A percentile compares a stretch with the other conserved stretches of the same genome.
Evolutionary conservation across 768 basidiomycete genomes (phyloP).

Genomic region (Kwoniella sp.): DNA sequence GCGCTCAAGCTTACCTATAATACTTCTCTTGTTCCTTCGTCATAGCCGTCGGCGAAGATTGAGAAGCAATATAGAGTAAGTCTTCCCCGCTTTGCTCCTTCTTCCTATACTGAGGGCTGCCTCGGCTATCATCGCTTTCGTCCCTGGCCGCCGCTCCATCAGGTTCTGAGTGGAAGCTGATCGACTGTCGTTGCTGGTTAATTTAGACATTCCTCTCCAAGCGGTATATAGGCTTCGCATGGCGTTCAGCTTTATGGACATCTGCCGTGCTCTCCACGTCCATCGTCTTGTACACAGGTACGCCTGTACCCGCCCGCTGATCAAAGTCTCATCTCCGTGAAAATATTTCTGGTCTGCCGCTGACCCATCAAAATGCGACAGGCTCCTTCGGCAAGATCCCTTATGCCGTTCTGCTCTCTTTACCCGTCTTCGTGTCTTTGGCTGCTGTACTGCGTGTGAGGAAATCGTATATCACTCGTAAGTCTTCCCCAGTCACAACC

Average conservation of each 20-base stretch:
- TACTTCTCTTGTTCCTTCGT: neutral
- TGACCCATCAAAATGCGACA: too few relatives aligned
- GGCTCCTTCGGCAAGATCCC: conserved; percentile 21
- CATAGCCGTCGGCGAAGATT: conserved; percentile 26
- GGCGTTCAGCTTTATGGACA: conserved; percentile 27
- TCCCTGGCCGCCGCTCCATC: too few relatives aligned
- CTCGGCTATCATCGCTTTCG: neutral
- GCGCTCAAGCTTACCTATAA: neutral
- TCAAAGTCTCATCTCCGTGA: too few relatives aligned
- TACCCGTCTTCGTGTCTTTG: conserved; percentile 19
- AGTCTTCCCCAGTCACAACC: conserved; percentile 2
- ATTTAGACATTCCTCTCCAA: conserved; percentile 31
- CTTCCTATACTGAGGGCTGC: neutral
- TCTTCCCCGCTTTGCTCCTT: neutral
- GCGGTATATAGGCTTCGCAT: conserved; percentile 27
- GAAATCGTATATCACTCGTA: conserved; percentile 31
- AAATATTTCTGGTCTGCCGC: too few relatives aligned
- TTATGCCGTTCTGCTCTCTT: conserved; percentile 7
- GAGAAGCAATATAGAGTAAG: conserved; percentile 39
- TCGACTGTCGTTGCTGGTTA: too few relatives aligned
- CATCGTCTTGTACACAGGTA: conserved; percentile 21
- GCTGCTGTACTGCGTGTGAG: conserved; percentile 33
- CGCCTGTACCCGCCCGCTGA: neutral
- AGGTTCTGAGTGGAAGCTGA: too few relatives aligned
- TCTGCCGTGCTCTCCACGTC: conserved; percentile 11